These are phyloP conservation scores for Cyclostephanos tholiformis DNA, from an alignment of 108 stramenopile species.

Conservation along the genomic window DNA sequence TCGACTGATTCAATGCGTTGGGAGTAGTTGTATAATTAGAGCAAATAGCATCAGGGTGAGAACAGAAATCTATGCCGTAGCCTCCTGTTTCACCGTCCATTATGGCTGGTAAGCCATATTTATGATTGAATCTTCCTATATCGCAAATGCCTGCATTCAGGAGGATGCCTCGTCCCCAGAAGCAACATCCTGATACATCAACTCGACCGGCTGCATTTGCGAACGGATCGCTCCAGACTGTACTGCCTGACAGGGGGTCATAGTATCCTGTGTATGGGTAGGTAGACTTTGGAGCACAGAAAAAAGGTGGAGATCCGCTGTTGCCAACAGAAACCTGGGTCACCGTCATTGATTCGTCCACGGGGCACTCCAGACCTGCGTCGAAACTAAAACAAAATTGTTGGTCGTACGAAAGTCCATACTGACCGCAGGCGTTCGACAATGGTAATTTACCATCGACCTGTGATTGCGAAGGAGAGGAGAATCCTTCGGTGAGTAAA, in stretches of 20 bases:
- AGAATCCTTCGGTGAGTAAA: too few species aligned
- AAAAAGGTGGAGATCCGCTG: constrained; percentile 24
- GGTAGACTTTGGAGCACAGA: constrained; percentile 18
- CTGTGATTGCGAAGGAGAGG: too few species aligned
- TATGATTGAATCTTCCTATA: constrained; percentile 50
- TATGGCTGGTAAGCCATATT: constrained; percentile 41
- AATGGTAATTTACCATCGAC: constrained; percentile 11
- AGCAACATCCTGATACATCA: constrained; percentile 45
- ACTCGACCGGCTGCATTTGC: constrained; percentile 25
- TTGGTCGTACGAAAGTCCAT: background rate
- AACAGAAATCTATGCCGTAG: constrained; percentile 42
- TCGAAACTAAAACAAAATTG: constrained; percentile 13
- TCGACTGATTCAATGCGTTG: constrained; percentile 2
- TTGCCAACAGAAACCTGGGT: constrained; percentile 7
- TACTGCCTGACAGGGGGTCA: constrained; percentile 19
- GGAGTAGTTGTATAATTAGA: constrained; percentile 12
- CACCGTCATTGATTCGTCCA: constrained; percentile 6
- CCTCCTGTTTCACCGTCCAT: constrained; percentile 28
- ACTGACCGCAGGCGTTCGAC: constrained; percentile 13
- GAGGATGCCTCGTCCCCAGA: constrained; percentile 49
- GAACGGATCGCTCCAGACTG: constrained; percentile 10
- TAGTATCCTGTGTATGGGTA: constrained; percentile 19
- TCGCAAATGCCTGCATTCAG: constrained; percentile 39
- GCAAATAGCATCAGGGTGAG: constrained; percentile 34
- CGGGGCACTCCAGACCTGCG: constrained; percentile 19